Base-by-base conservation (phyloP, 2,329 filamentous ascomycete genomes). In the Nigrospora osmanthi region DNA sequence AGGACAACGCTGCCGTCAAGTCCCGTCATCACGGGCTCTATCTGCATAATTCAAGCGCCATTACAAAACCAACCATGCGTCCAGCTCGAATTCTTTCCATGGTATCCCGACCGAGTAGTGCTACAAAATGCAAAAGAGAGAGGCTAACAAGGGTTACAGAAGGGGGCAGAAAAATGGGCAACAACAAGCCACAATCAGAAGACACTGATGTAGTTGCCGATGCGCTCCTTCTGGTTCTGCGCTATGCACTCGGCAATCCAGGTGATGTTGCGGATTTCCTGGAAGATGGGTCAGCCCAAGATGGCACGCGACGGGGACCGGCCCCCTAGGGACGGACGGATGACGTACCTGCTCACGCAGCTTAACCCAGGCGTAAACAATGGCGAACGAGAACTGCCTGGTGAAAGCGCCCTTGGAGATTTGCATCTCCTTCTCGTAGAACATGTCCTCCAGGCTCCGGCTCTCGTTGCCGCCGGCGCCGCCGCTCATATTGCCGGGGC, bases 171-270 rank as follows among this genome's bases (percentile, higher is more conserved):
- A 39, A 12, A 49, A 46, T 13, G 14, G 23, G 32, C 10, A 38
- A 48, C 10, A 38, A 48, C 46, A 54, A 46, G 44, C 19, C 30
- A 44, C 38, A 52, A 56, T 78, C 69, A 95, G 70, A 98, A 95
- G 50, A 97, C 93, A 69, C 89, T 95, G 66, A 98, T 98, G 69
- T 95, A 98, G 71, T 97, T 98, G 57, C 88, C 87, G 64, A 98
- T 97, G 63, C 93, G 82, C 68, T 98, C 93, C 74, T 98, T 98
- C 70, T 98, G 93, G 73, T 95, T 96, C 71, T 98, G 93, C 45
- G 93, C 93, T 78, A 98, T 98, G 71, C 93, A 98, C 69, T 98
- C 93, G 17, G 93, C 86, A 66, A 98, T 98, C 93, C 93, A 98
- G 42, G 93, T 97, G 61, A 98, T 95, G 69, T 98, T 98, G 54